phyloP scores from a whole-genome alignment of 1,139 yeast species.

The Diutina rugosa region DNA sequence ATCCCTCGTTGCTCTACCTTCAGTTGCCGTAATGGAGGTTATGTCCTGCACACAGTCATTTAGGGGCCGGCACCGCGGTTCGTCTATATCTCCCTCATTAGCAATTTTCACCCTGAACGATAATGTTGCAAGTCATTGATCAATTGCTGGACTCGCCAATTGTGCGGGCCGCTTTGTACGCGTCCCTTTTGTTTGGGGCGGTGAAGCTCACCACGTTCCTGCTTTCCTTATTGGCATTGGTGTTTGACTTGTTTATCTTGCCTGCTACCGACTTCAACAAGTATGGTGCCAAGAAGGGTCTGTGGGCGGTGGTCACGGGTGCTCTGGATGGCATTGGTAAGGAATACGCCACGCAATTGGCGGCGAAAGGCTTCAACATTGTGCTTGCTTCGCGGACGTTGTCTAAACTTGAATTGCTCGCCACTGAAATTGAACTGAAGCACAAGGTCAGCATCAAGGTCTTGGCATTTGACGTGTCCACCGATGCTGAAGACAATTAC shows the following conservation, averaged over 20 bases:
- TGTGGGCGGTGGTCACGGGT: conserved; percentile 92
- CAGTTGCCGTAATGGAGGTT: neutral
- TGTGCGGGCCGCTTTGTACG: conserved; percentile 14
- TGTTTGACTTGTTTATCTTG: conserved; percentile 18
- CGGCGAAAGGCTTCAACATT: conserved; percentile 70
- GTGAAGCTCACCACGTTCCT: conserved; percentile 34
- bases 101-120: neutral
- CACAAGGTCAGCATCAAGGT: conserved; percentile 52
- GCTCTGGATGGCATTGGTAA: conserved; percentile 97
- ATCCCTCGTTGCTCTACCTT: neutral
- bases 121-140: conserved; percentile 4
- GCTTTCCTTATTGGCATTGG: conserved; percentile 9
- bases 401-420: conserved; percentile 53
- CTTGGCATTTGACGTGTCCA: conserved; percentile 70
- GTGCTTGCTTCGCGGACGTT: conserved; percentile 77
- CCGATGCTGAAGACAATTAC: conserved; percentile 43
- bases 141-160: conserved; percentile 10
- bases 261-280: conserved; percentile 51
- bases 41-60: neutral
- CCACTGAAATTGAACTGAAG: conserved; percentile 49
- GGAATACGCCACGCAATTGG: conserved; percentile 79
- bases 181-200: conserved; percentile 38
- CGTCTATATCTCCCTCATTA: neutral
- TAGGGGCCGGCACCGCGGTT: neutral
- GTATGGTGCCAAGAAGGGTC: conserved; percentile 53